These are phyloP conservation scores for Sporisorium sorghi DNA, from an alignment of 1,284 basidiomycete genomes.

Conservation along the genomic window DNA sequence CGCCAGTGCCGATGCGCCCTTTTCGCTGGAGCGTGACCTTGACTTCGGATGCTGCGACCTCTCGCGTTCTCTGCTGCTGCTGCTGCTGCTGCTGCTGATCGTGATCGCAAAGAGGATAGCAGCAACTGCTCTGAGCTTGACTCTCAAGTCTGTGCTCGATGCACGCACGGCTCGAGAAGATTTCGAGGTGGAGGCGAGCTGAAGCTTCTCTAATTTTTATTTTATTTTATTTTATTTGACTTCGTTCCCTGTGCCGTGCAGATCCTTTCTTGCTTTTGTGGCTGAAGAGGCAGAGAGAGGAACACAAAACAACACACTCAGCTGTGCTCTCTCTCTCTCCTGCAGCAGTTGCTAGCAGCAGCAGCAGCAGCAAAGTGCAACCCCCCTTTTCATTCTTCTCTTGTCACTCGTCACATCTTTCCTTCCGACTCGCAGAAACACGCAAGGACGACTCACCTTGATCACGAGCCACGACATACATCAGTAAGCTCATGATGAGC, in stretches of 20 bases:
- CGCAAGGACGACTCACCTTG: neutral
- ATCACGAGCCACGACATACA: neutral
- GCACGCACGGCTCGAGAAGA: too few relatives aligned
- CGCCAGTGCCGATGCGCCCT: neutral
- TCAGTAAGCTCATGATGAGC: slow-evolving; percentile 3
- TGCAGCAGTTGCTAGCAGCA: too few relatives aligned
- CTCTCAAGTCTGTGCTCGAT: too few relatives aligned
- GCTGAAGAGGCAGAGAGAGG: neutral
- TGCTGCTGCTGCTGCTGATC: neutral
- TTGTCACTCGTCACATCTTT: neutral
- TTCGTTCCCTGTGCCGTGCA: slow-evolving; percentile 12
- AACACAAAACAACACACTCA: neutral
- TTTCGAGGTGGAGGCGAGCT: slow-evolving; percentile 11
- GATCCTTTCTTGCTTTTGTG: slow-evolving; percentile 8
- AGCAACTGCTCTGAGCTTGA: too few relatives aligned
- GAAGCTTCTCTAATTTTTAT: too few relatives aligned
- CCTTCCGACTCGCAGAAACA: neutral
- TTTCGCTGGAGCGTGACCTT: neutral
- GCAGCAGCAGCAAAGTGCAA: neutral
- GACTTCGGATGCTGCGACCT: too few relatives aligned
- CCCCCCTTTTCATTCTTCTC: neutral
- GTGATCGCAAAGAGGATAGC: neutral
- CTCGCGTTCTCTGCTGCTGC: too few relatives aligned
- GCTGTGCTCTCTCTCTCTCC: neutral
- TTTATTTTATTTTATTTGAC: too few relatives aligned